Evolutionary conservation across 192 early-diverging fungal species (phyloP), one percentile per base, ranked within the genome.

Genomic region (Dispira parvispora): DNA sequence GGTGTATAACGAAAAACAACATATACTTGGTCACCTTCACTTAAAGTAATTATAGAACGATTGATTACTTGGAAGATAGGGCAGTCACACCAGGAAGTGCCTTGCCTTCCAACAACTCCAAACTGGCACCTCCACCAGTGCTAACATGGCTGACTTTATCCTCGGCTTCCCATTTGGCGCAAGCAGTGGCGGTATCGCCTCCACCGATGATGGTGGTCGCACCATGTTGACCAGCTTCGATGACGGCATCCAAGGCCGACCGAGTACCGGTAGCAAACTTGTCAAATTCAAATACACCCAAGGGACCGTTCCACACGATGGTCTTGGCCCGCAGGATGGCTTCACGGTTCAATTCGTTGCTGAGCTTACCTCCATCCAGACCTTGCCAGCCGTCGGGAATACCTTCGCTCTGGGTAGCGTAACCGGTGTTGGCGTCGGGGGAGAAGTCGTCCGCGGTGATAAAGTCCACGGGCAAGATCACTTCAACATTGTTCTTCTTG

Each of bases 271-370:
- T 67, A 20, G 87, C 84, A 69, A 98, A 98, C 69, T 85, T 88
- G n/a, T 81, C 89, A 71, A 88, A 95, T 80, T 98, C 95, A 75
- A 98, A 98, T 43, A 98, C 95, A 68, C 95, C 95, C 68, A 89
- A 83, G 50, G 92, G 94, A 43, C 94, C 94, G 76, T 98, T 98
- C 95, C 95, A 98, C 62, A 98, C 81, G 53, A 98, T 90, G 45
- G 92, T 98, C 82, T 94, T 94, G 68, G 91, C 75, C 16, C 68
- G 63, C 63, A 73, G 61, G 49, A 96, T 87, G 32, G 77, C 82
- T 42, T 80, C 67, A 43, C 68, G 56, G 71, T 90, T 95, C 65
- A 75, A 67, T 65, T 78, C 74, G 71, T 86, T 85, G 38, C 91
- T 87, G 69, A 89, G 78, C 27, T 81, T 71, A 43, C 95, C 95